A percentile compares a stretch with the other conserved stretches of the same genome.
Evolutionary conservation across 2,329 filamentous ascomycete genomes (phyloP).

Genomic region (Xylaria multiplex): DNA sequence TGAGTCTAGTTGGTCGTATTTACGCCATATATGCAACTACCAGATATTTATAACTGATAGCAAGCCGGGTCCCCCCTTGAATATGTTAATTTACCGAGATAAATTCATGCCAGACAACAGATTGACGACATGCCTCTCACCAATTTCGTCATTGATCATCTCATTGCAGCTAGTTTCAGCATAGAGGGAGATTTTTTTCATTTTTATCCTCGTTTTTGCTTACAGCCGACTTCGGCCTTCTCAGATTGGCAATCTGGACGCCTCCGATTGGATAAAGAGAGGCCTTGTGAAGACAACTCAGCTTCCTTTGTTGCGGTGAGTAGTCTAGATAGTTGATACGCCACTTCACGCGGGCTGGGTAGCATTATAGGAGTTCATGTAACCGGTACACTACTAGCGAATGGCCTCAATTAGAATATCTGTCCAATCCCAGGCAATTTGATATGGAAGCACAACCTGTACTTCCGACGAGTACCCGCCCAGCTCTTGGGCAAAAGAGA

Average conservation of each 20-base stretch:
- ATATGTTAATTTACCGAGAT: too few relatives aligned
- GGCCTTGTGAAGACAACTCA: conserved; percentile 14
- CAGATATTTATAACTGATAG: background rate
- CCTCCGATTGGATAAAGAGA: conserved; percentile 25
- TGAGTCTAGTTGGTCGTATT: background rate
- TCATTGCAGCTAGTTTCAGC: conserved; percentile 21
- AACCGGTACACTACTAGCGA: background rate
- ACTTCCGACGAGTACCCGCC: conserved; percentile 15
- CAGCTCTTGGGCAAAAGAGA: background rate
- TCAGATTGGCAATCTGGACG: background rate
- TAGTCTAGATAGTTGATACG: background rate
- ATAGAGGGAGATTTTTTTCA: conserved; percentile 2
- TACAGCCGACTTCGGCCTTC: conserved; percentile 28
- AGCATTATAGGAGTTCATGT: background rate
- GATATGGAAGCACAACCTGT: conserved; percentile 23
- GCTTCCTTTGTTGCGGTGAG: conserved; percentile 28
- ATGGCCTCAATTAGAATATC: background rate
- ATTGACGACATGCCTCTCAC: conserved; percentile 36
- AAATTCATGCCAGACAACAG: background rate
- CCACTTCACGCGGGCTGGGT: conserved; percentile 2
- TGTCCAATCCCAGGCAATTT: conserved; percentile 5
- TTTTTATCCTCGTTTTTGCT: conserved; percentile 1
- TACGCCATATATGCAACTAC: conserved; percentile 23
- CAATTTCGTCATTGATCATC: conserved; percentile 33
- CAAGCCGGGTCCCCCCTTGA: background rate